Percentiles rank a stretch among this genome's conserved stretches.
These are phyloP conservation scores for Fraxinus excelsior DNA, from an alignment of 257 asterid species.

Conservation along the genomic window DNA sequence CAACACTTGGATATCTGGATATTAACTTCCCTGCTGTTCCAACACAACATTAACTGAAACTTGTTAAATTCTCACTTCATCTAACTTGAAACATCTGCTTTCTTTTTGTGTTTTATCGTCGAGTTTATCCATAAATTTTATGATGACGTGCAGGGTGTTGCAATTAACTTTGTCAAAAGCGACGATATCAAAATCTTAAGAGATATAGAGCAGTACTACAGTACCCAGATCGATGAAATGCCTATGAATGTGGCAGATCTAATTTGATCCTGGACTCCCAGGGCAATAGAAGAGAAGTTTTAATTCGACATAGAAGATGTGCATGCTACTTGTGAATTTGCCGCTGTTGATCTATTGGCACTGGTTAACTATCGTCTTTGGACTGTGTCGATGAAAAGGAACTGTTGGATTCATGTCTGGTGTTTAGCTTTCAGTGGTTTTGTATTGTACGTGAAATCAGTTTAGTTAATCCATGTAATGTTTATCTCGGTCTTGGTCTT, in stretches of 20 bases:
- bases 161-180: slow-evolving; percentile 89
- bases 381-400: neutral
- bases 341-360: neutral
- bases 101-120: neutral
- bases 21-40: neutral
- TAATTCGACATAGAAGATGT: neutral
- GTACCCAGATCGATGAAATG: slow-evolving; percentile 97
- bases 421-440: neutral
- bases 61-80: neutral
- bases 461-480: neutral
- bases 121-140: neutral
- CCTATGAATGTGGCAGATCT: slow-evolving; percentile 99
- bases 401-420: neutral
- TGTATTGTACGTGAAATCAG: neutral
- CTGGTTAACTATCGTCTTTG: neutral
- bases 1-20: neutral
- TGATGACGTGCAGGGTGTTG: slow-evolving; percentile 77
- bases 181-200: slow-evolving; percentile 91
- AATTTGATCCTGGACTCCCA: slow-evolving; percentile 31
- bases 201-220: slow-evolving; percentile 93
- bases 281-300: neutral
- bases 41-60: neutral
- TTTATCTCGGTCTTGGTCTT: neutral
- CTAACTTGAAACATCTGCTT: neutral
- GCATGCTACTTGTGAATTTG: neutral